These are phyloP conservation scores for Carex scoparia DNA, from an alignment of 176 grass and related monocot genomes.

Conservation along the genomic window DNA sequence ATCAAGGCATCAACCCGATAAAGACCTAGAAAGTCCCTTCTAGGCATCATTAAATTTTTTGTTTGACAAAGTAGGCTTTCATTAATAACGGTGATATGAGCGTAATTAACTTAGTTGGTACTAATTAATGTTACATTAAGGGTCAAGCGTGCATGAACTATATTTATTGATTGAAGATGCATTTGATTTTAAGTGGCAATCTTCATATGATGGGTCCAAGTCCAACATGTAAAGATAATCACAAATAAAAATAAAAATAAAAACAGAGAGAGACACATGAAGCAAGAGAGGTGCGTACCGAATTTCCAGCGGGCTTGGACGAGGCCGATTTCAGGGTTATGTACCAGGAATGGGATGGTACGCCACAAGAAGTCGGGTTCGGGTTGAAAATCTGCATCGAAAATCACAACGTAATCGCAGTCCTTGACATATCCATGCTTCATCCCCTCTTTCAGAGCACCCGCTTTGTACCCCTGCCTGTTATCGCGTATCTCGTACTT, in stretches of 20 bases:
- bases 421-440: conserved; percentile 61
- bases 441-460: conserved; percentile 80
- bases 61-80: not conserved
- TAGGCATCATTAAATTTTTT: conserved; percentile 1
- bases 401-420: conserved; percentile 74
- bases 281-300: conserved; percentile 21
- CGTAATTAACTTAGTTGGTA: not conserved
- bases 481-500: conserved; percentile 75
- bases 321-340: conserved; percentile 73
- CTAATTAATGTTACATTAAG: conserved; percentile 2
- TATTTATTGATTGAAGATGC: not conserved
- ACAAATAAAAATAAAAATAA: not conserved
- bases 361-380: conserved; percentile 64
- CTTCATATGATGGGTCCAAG: not conserved
- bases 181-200: not conserved
- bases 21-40: not conserved
- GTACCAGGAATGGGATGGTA: conserved; percentile 69
- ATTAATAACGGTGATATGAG: not conserved
- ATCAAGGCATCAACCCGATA: not conserved
- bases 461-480: conserved; percentile 88
- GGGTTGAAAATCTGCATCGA: conserved; percentile 94
- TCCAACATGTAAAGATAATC: not conserved
- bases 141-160: not conserved
- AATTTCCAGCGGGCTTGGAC: conserved; percentile 84
- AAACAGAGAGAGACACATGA: not conserved